Conservation (phyloP, 2,329 filamentous ascomycete species). For the Endoconidiophora polonica region DNA sequence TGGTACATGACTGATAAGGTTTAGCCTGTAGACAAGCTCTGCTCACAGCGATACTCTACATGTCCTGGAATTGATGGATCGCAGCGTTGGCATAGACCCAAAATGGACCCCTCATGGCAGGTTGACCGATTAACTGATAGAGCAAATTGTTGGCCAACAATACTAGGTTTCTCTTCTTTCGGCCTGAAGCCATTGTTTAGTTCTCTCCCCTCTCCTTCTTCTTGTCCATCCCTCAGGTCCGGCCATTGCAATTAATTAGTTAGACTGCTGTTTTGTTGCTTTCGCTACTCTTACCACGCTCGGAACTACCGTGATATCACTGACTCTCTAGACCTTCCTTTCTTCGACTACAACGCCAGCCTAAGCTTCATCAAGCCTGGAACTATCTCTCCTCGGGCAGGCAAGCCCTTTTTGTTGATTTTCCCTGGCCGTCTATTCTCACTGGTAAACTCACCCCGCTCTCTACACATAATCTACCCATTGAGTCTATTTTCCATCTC, state of each 20-base stretch:
- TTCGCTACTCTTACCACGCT: not conserved
- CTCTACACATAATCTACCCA: not conserved
- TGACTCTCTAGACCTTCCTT: not conserved
- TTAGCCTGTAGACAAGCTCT: conserved; percentile 4
- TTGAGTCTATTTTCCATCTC: not conserved
- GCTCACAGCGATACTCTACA: not conserved
- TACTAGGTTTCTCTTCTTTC: not conserved
- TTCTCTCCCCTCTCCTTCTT: not conserved
- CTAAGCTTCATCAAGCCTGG: too few species aligned
- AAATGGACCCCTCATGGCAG: too few species aligned
- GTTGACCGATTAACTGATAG: too few species aligned
- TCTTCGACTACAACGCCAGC: not conserved
- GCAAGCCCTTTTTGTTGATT: not conserved
- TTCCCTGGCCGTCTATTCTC: not conserved
- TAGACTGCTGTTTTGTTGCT: not conserved
- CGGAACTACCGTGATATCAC: not conserved
- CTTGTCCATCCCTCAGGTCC: not conserved
- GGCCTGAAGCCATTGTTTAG: not conserved
- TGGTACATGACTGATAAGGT: conserved; percentile 5
- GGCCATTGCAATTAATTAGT: not conserved
- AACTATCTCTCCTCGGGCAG: too few species aligned
- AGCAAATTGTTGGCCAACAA: not conserved
- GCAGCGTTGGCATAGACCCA: too few species aligned
- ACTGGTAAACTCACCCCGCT: conserved; percentile 11
- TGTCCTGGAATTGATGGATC: not conserved